Evolutionary conservation across 192 early-diverging fungal species (phyloP).

Genomic region (Gonapodya sp.): DNA sequence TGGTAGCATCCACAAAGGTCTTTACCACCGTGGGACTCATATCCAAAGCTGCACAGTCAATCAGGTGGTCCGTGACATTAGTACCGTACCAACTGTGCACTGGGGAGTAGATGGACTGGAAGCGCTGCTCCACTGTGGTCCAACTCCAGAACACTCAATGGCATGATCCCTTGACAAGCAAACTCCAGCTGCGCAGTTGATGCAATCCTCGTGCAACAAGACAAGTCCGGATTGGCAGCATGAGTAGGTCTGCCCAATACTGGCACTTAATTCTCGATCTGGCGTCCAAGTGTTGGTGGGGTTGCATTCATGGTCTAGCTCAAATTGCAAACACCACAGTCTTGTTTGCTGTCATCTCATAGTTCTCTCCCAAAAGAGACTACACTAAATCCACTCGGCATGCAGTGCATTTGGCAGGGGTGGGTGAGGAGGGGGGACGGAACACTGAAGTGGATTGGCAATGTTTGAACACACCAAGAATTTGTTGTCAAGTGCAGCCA

Average conservation of each 20-base stretch:
- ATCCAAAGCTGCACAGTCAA: background rate
- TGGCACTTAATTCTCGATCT: background rate
- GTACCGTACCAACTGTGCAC: too few relatives aligned
- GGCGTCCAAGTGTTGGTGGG: background rate
- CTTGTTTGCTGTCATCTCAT: too few relatives aligned
- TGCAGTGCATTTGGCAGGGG: background rate
- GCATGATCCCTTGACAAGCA: background rate
- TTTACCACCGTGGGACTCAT: background rate
- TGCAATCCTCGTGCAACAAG: background rate
- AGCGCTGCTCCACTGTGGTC: background rate
- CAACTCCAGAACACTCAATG: background rate
- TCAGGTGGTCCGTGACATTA: background rate
- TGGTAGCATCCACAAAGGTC: background rate
- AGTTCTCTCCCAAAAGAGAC: too few relatives aligned
- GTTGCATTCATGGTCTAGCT: background rate
- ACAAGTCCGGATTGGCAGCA: background rate
- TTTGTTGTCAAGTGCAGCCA: background rate
- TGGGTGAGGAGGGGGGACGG: background rate
- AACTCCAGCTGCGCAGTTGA: background rate
- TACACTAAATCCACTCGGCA: background rate
- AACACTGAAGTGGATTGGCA: background rate
- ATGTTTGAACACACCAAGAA: background rate
- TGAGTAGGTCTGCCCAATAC: background rate
- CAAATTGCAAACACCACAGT: background rate
- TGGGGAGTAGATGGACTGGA: background rate